Conservation (phyloP, 495 filamentous ascomycete species). For the Penicillium tannophilum region DNA sequence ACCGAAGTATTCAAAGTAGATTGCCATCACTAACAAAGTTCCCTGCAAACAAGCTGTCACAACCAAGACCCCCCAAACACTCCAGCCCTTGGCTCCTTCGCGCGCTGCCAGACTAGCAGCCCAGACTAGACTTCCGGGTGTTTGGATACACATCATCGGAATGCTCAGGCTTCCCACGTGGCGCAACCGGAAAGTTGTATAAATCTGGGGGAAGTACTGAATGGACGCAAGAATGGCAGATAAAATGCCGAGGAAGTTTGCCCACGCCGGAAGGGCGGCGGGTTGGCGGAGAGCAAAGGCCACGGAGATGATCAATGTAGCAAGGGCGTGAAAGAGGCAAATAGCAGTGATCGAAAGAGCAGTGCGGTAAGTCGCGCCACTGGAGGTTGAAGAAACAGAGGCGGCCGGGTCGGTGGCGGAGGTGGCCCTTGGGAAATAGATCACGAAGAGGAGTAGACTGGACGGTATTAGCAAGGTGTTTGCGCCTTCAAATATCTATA, state of each 20-base stretch:
- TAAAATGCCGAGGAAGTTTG: constrained; percentile 78
- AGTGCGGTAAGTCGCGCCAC: constrained; percentile 66
- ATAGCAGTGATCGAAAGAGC: constrained; percentile 70
- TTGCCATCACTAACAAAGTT: constrained; percentile 73
- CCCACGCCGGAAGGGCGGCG: constrained; percentile 67
- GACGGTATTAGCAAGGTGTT: neutral
- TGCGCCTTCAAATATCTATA: neutral
- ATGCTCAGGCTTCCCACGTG: constrained; percentile 88
- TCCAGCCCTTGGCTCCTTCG: constrained; percentile 85
- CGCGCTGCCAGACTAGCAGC: constrained; percentile 80
- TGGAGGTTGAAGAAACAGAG: constrained; percentile 27
- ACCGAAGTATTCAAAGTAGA: constrained; percentile 70
- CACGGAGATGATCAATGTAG: constrained; percentile 65
- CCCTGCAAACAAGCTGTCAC: constrained; percentile 88
- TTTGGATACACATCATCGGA: constrained; percentile 98
- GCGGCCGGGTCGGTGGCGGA: constrained; percentile 40
- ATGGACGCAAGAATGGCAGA: constrained; percentile 77
- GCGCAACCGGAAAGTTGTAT: constrained; percentile 80
- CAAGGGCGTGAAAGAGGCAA: constrained; percentile 70
- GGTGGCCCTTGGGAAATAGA: constrained; percentile 75
- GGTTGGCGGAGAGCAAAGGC: constrained; percentile 61
- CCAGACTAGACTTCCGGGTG: constrained; percentile 87
- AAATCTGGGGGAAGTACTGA: constrained; percentile 95
- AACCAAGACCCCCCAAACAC: constrained; percentile 87
- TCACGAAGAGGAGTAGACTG: constrained; percentile 81